Evolutionary conservation across 2,329 filamentous ascomycete genomes (phyloP).

Genomic region (Fusarium protoensiforme): DNA sequence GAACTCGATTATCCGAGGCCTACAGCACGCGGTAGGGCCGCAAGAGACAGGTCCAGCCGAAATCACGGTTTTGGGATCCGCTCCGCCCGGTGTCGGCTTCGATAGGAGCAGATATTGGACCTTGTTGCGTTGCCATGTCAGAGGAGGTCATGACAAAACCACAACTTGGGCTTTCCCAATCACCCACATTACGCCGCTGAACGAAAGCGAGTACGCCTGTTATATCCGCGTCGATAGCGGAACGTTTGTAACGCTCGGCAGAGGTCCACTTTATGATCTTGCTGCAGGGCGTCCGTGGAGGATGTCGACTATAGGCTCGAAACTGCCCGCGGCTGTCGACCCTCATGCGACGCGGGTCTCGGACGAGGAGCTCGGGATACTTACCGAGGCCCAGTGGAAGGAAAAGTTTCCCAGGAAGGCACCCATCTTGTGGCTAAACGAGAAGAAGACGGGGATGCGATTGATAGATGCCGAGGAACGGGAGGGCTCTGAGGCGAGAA

Average conservation of each 20-base stretch:
- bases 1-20: not conserved
- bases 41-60: not conserved
- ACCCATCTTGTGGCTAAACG: not conserved
- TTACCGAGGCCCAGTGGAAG: not conserved
- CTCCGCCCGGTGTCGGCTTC: not conserved
- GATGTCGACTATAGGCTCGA: not conserved
- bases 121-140: not conserved
- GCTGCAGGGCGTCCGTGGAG: constrained; percentile 6
- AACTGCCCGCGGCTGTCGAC: not conserved
- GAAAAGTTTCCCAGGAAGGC: not conserved
- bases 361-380: not conserved
- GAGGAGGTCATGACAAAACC: not conserved
- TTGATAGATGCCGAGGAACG: constrained; percentile 2
- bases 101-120: not conserved
- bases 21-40: not conserved
- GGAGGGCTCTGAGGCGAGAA: not conserved
- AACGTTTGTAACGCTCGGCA: not conserved
- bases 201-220: not conserved
- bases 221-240: not conserved
- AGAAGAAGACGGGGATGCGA: not conserved
- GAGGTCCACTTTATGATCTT: not conserved
- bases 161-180: constrained; percentile 10
- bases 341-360: not conserved
- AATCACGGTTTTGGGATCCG: not conserved
- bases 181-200: not conserved